Evolutionary conservation across 2,329 filamentous ascomycete species (phyloP).

Genomic region (Hypocrella siamensis): DNA sequence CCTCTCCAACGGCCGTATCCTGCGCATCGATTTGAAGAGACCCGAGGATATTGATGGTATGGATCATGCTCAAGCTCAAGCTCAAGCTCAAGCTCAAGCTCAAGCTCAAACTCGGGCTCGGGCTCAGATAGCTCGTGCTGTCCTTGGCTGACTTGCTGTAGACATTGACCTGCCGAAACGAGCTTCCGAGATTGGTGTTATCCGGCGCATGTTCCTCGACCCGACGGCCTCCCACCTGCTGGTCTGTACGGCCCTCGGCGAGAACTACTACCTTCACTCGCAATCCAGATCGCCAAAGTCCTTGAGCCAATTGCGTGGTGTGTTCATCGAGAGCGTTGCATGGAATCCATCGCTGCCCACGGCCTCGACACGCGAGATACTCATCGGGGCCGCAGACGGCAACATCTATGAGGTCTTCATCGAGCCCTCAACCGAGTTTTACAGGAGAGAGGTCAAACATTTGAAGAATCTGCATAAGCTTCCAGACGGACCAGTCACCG

Average conservation of each 20-base stretch:
- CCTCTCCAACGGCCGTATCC: constrained; percentile 77
- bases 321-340: constrained; percentile 75
- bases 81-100: neutral
- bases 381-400: constrained; percentile 83
- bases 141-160: constrained; percentile 18
- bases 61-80: constrained; percentile 3
- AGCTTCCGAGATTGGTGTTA: constrained; percentile 76
- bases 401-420: constrained; percentile 93
- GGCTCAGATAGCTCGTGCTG: neutral
- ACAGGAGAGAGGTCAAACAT: constrained; percentile 87
- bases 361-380: constrained; percentile 84
- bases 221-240: constrained; percentile 90
- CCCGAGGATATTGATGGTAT: constrained; percentile 87
- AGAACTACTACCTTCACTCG: constrained; percentile 96
- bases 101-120: neutral
- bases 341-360: constrained; percentile 93
- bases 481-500: constrained; percentile 68
- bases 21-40: constrained; percentile 86
- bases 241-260: constrained; percentile 77
- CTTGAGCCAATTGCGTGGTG: constrained; percentile 68
- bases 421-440: constrained; percentile 88
- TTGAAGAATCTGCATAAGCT: constrained; percentile 71
- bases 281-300: constrained; percentile 80
- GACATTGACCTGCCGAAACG: constrained; percentile 96
- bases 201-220: constrained; percentile 92